These are phyloP conservation scores for Pleurotus giganteus DNA, from an alignment of 768 basidiomycete genomes.

Conservation along the genomic window DNA sequence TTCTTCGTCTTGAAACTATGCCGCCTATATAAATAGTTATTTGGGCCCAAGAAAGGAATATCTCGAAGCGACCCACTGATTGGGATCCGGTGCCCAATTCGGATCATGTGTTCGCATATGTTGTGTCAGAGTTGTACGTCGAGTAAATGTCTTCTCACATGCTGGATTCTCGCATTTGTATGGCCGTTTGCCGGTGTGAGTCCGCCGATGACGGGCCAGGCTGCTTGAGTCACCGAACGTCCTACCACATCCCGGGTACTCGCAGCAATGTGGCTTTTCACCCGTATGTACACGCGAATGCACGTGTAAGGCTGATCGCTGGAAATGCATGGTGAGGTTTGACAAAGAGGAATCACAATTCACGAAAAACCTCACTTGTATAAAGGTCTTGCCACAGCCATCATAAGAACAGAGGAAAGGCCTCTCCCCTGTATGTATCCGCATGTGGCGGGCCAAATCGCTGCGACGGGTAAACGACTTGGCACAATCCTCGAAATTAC, in stretches of 20 bases:
- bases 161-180: conserved; percentile 83
- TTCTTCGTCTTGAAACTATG: conserved; percentile 80
- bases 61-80: conserved; percentile 51
- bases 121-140: conserved; percentile 78
- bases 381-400: conserved; percentile 87
- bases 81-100: conserved; percentile 80
- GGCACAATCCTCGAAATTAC: conserved; percentile 69
- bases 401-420: conserved; percentile 73
- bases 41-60: conserved; percentile 4
- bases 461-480: conserved; percentile 84
- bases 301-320: conserved; percentile 89
- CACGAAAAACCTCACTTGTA: conserved; percentile 57
- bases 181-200: conserved; percentile 83
- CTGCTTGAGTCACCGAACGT: conserved; percentile 91
- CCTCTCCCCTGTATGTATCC: conserved; percentile 89
- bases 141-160: conserved; percentile 86
- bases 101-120: conserved; percentile 91
- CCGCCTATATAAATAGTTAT: conserved; percentile 44
- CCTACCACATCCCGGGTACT: conserved; percentile 84
- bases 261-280: conserved; percentile 89
- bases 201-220: conserved; percentile 87
- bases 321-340: conserved; percentile 17
- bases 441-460: conserved; percentile 81
- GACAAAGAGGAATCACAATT: conserved; percentile 9
- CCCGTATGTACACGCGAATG: conserved; percentile 90